Conservation (phyloP, 345 rosid species). For the Sapria himalayana region DNA sequence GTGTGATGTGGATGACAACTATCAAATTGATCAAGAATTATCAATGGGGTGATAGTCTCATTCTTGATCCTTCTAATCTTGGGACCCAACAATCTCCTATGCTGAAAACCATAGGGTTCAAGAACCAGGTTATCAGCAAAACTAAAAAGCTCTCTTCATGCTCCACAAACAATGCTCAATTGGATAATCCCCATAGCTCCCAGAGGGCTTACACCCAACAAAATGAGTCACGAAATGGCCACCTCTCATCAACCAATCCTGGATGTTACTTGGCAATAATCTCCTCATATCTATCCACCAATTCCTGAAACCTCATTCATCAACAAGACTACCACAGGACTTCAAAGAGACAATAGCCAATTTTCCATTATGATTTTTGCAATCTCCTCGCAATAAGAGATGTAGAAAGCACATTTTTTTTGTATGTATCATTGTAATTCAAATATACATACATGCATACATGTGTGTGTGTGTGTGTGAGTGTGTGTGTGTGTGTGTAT, state of each 20-base stretch:
- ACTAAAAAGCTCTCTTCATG: constrained; percentile 90
- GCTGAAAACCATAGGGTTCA: constrained; percentile 66
- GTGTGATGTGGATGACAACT: constrained; percentile 29
- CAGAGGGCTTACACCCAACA: constrained; percentile 92
- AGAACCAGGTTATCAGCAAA: constrained; percentile 91
- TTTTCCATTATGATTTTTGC: no score
- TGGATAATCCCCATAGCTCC: constrained; percentile 88
- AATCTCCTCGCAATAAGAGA: no score
- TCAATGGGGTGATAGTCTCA: constrained; percentile 51
- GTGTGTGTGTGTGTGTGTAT: no score
- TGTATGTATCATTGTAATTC: no score
- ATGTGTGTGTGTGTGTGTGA: no score
- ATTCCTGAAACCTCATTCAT: no score
- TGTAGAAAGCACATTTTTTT: no score
- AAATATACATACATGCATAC: no score
- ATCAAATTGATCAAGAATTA: constrained; percentile 53
- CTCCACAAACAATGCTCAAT: constrained; percentile 68
- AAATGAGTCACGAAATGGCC: constrained; percentile 94
- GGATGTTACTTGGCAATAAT: constrained; percentile 92
- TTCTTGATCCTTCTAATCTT: constrained; percentile 79
- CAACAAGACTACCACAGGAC: no score
- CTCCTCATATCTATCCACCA: constrained; percentile 86
- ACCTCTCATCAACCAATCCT: constrained; percentile 82
- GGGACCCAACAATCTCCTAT: constrained; percentile 78
- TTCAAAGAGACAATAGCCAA: no score